A percentile compares a stretch with the other conserved stretches of the same genome.
phyloP scores from a whole-genome alignment of 2,329 filamentous ascomycete species.

The Polychaeton citri region DNA sequence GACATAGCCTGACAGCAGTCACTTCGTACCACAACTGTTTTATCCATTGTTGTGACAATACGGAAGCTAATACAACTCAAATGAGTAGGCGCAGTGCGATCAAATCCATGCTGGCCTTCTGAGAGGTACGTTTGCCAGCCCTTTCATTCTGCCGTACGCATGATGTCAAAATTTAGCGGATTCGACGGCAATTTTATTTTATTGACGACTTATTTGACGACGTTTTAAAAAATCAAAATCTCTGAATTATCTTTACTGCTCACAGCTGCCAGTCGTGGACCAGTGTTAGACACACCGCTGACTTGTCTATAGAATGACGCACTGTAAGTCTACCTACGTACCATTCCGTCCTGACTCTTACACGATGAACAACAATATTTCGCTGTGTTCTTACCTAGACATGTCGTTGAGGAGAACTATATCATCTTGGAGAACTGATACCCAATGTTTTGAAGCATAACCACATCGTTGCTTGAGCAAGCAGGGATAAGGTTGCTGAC shows the following conservation, averaged over 20 bases:
- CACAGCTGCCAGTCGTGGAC: too few relatives aligned
- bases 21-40: conserved; percentile 5
- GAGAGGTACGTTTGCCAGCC: conserved; percentile 4
- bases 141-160: conserved; percentile 1
- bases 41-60: conserved; percentile 17
- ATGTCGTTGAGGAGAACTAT: conserved; percentile 42
- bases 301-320: not conserved
- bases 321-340: not conserved
- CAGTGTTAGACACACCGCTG: not conserved
- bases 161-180: conserved; percentile 1
- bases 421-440: conserved; percentile 56
- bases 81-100: conserved; percentile 3
- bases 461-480: too few relatives aligned
- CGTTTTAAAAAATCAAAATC: conserved; percentile 15
- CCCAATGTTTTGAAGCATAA: too few relatives aligned
- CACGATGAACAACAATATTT: conserved; percentile 47
- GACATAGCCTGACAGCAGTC: conserved; percentile 26
- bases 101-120: conserved; percentile 6
- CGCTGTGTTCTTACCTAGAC: conserved; percentile 54
- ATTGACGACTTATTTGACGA: too few relatives aligned
- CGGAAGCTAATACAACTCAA: conserved; percentile 2
- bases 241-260: conserved; percentile 7
- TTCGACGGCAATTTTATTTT: conserved; percentile 7
- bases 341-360: conserved; percentile 1
- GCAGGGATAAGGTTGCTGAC: too few relatives aligned